A percentile compares a stretch with the other conserved stretches of the same genome.
phyloP scores from a whole-genome alignment of 78 protist species.

The Acrasis kona region DNA sequence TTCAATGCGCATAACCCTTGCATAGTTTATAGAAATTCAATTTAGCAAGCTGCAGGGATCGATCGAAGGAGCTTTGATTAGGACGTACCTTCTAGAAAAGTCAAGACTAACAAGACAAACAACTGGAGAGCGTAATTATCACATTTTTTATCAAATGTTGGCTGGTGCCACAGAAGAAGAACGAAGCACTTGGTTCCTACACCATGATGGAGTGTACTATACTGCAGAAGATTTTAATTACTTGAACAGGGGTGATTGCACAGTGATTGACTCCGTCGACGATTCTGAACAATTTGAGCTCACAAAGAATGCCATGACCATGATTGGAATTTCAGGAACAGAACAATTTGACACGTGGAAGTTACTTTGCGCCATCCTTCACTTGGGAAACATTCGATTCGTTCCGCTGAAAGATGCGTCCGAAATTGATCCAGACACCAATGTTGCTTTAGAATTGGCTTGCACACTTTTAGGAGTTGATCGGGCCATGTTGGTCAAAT shows the following conservation, averaged over 20 bases:
- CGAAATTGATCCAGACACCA: neutral
- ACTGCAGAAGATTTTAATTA: neutral
- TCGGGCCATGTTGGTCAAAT: neutral
- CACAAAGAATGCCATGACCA: conserved; percentile 7
- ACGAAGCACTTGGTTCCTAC: no score
- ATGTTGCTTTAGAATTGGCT: no score
- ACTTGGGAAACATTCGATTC: neutral
- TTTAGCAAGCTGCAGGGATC: neutral
- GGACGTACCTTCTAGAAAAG: conserved; percentile 48
- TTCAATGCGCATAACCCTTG: conserved; percentile 32
- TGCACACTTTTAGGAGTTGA: neutral
- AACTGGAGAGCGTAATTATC: conserved; percentile 43
- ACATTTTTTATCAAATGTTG: conserved; percentile 34
- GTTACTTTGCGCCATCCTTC: conserved; percentile 15
- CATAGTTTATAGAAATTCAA: no score
- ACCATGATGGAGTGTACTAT: no score
- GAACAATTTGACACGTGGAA: conserved; percentile 5
- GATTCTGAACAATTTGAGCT: neutral
- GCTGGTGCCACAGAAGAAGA: neutral
- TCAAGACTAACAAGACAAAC: conserved; percentile 19
- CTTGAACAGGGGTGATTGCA: neutral
- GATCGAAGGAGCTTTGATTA: conserved; percentile 22
- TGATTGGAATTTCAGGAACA: neutral
- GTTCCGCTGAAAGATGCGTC: neutral
- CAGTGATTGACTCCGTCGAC: neutral